Base-by-base conservation (phyloP, 78 protist genomes). In the Polysphondylium violaceum region DNA sequence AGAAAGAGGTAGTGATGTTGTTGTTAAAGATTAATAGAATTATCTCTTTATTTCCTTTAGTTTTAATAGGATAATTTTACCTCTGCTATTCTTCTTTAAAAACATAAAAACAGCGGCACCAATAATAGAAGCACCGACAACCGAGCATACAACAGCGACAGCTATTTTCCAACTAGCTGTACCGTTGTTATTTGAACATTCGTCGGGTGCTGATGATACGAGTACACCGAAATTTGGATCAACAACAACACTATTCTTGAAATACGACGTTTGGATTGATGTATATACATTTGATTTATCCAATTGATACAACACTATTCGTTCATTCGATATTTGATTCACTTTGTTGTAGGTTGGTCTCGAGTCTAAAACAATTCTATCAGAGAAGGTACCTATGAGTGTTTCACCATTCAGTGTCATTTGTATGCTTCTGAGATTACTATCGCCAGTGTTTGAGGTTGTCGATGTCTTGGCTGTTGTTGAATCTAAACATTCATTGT, bases 311-410 rank as follows among this genome's bases (percentile, higher is more conserved):
- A n/a, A n/a, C n/a, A n/a, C n/a, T n/a, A n/a, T n/a, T n/a, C n/a
- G n/a, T n/a, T n/a, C n/a, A n/a, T n/a, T n/a, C n/a, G n/a, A n/a
- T n/a, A n/a, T n/a, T n/a, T n/a, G n/a, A n/a, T n/a, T n/a, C n/a
- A n/a, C n/a, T n/a, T n/a, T n/a, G n/a, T n/a, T n/a, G n/a, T n/a
- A n/a, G n/a, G n/a, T n/a, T n/a, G n/a, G n/a, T 53, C 68, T 64
- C 64, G 31, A 50, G 67, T 79, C 89, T 0, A 79, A 19, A 1
- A 47, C 11, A 44, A 63, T 43, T 16, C 89, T 23, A 79, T 65
- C 41, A 7, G 89, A 79, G 35, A 79, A 79, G 2, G 36, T 65
- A 21, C 68, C 89, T 23, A 50, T 72, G 23, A 79, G 40, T 0
- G 63, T 33, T 21, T 23, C 33, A 38, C 64, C 78, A 61, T 29